Base-by-base conservation (phyloP, 768 basidiomycete species). In the Termitomyces sp. region DNA sequence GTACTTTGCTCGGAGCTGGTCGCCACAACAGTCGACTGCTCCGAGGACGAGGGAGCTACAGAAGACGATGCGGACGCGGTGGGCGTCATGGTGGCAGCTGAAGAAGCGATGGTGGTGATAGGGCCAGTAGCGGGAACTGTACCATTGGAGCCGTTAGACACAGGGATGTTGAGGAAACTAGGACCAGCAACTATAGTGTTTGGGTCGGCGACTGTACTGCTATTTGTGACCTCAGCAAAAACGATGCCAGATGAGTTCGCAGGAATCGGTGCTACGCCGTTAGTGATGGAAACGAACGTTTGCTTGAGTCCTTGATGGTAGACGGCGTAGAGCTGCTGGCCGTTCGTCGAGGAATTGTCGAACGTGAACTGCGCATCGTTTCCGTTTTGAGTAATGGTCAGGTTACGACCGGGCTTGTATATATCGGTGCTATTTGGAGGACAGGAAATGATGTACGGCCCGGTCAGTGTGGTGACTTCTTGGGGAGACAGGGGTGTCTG, bases 401-500 rank as follows among this genome's bases (percentile, higher is more conserved):
- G 68, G 32, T 69, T 62, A 1, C 78, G 73, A 71, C 78, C 80
- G 12, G 78, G 70, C 43, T 68, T 72, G 63, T 76, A 73, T 12
- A 66, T 74, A 17, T 79, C 70, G 27, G 72, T 61, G 0, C 76
- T 72, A 69, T 81, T 83, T 2, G 64, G 35, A 1, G 82, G 82
- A 67, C 82, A 84, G 0, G 67, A 65, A 23, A 63, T 68, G 66
- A 82, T 75, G 66, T 80, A 80, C 2, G 66, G 64, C 4, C 70
- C 63, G 8, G 64, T 62, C 14, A 72, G 42, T 3, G 75, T 70
- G 44, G 58, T 61, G 8, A 69, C 65, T 59, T 67, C 40, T 39
- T 51, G 51, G 1, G 61, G 57, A 8, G 52, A 48, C 19, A 66
- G 41, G 11, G 63, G 63, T 17, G 54, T 58, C 64, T 67, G 19